Evolutionary conservation across 2,329 filamentous ascomycete genomes (phyloP), one percentile per base, ranked within the genome.

Genomic region (Metarhizium guizhouense): DNA sequence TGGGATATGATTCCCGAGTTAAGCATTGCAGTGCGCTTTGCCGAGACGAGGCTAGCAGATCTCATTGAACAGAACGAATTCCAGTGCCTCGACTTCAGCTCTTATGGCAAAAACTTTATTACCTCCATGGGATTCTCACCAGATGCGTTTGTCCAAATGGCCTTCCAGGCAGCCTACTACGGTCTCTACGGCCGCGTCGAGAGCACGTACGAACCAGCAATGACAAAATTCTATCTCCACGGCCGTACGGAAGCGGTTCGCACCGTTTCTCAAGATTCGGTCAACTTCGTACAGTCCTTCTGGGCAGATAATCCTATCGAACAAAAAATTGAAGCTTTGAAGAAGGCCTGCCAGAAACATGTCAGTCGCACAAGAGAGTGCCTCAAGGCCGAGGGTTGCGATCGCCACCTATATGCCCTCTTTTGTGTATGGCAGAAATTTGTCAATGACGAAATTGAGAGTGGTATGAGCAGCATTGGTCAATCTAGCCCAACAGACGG

Each of bases 111-210:
- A 77, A 96, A 94, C 71, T 96, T 96, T 68, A 96, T 99, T 72
- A 97, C 91, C 0, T 90, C 88, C 0, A 95, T 95, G 86, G 93
- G 93, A 7, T 95, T 97, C 72, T 97, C 93, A 0, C 93, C 94
- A 0, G 94, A 97, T 68, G 94, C 94, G 0, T 99, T 96, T 68
- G 89, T 99, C 20, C 94, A 99, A 71, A 97, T 99, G 93, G 94
- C 94, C 0, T 96, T 96, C 75, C 94, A 99, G 70, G 93, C 93
- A 4, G 93, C 94, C 1, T 97, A 99, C 75, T 99, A 96, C 66
- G 94, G 94, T 2, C 80, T 99, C 7, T 99, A 97, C 64, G 94
- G 94, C 3, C 85, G 90, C 4, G 84, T 96, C 1, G 94, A 97
- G 70, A 95, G 90, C 67, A 94, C 92, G 0, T 99, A 99, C 69